phyloP scores from a whole-genome alignment of 352 stramenopile species.

The Halophytophthora polymorphica region DNA sequence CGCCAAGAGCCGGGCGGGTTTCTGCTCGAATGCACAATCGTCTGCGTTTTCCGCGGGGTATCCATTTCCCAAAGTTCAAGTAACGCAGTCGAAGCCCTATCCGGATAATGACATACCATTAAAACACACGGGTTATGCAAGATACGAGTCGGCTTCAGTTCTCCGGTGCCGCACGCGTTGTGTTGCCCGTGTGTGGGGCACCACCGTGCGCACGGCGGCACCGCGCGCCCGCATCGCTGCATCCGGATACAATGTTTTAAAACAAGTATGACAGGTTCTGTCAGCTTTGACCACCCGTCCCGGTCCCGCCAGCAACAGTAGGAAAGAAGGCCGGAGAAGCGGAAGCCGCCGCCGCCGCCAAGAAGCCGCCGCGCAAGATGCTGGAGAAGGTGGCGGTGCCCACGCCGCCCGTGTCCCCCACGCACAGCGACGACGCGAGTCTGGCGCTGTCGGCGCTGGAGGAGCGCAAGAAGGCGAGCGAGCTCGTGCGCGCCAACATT shows the following conservation, averaged over 20 bases:
- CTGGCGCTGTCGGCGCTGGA: slow-evolving; percentile 23
- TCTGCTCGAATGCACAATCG: background rate
- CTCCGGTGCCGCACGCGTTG: too few species aligned
- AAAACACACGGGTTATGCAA: background rate
- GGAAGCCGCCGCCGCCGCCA: background rate
- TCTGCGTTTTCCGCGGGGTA: background rate
- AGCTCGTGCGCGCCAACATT: slow-evolving; percentile 65
- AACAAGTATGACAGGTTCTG: background rate
- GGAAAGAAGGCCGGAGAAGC: background rate
- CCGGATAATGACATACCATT: background rate
- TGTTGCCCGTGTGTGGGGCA: too few species aligned
- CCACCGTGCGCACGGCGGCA: background rate
- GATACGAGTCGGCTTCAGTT: too few species aligned
- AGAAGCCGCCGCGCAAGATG: slow-evolving; percentile 12
- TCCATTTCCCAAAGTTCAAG: background rate
- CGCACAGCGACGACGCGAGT: slow-evolving; percentile 20
- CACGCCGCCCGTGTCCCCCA: slow-evolving; percentile 24
- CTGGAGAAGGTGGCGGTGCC: slow-evolving; percentile 24
- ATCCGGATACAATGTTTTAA: background rate
- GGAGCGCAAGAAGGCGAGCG: slow-evolving; percentile 48
- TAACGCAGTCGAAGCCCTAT: background rate
- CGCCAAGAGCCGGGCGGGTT: background rate
- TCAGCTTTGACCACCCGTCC: background rate
- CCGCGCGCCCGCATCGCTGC: background rate
- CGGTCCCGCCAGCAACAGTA: too few species aligned